Base-by-base conservation (phyloP, 176 grass and related monocot species). In the Avena atlantica region DNA sequence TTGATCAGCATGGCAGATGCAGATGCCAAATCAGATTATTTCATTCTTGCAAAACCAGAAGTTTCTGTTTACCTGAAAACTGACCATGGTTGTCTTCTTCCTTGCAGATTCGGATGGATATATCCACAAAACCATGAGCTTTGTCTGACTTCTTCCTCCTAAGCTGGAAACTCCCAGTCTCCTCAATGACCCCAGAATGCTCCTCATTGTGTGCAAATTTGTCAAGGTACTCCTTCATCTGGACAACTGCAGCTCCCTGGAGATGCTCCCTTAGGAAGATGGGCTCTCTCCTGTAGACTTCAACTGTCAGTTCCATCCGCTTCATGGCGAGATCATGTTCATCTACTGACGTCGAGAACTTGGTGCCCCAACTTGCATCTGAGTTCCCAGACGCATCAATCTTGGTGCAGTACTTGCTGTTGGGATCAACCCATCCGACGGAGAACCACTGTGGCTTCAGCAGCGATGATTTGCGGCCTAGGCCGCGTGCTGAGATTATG, bases 391-490 rank as follows among this genome's bases (percentile, higher is more conserved):
- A 96, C 0, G 75, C 73, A 42, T 98, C 93, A 17, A 96, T 82
- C 82, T 94, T 98, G 24, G 96, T 98, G 85, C 93, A 98, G 73
- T 96, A 98, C 24, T 98, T 98, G 82, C 62, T 91, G 78, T 86
- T 82, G 44, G 88, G 84, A 36, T 85, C 83, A 65, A 76, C 57
- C 83, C 83, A 85, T 85, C 70, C 58, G 13, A 85, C 25, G 6
- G 71, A 85, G 74, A 85, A 85, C 83, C 83, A 85, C 7, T 85
- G 83, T 65, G 71, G 44, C 58, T 85, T 85, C 12, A 85, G 57
- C 57, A 85, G 36, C 2, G 25, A 64, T 0, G 83, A 52, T 85
- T n/a, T 85, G 25, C 25, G 58, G 10, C 71, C 57, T 36, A 76
- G 73, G 27, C 83, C 71, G 3, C 83, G 44, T 3, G 44, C 83